Percentiles rank a stretch among this genome's conserved stretches.
These are phyloP conservation scores for Nymphaea colorata DNA, from an alignment of 164 flowering plant species.

Conservation along the genomic window DNA sequence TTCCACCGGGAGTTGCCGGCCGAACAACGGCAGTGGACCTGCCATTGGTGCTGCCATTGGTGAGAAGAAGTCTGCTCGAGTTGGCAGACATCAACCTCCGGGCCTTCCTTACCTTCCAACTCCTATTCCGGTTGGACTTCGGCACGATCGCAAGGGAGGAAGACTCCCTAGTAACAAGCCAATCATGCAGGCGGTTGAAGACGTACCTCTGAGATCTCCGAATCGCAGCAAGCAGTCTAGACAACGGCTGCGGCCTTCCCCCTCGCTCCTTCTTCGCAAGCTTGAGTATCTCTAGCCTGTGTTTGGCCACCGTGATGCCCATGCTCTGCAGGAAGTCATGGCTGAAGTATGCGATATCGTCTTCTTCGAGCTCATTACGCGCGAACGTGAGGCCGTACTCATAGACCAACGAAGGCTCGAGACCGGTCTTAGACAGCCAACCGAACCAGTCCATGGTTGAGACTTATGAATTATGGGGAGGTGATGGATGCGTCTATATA, in stretches of 20 bases:
- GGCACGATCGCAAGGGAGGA: slow-evolving; percentile 39
- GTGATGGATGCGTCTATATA: background rate
- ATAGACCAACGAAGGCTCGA: slow-evolving; percentile 43
- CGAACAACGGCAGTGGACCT: background rate
- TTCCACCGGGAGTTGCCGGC: background rate
- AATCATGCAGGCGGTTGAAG: slow-evolving; percentile 23
- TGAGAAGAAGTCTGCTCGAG: slow-evolving; percentile 43
- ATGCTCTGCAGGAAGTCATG: slow-evolving; percentile 81
- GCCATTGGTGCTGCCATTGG: slow-evolving; percentile 25
- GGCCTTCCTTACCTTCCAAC: slow-evolving; percentile 60
- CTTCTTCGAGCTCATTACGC: slow-evolving; percentile 55
- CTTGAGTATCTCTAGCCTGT: slow-evolving; percentile 77
- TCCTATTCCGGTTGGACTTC: slow-evolving; percentile 10
- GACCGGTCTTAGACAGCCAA: slow-evolving; percentile 57
- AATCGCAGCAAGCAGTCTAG: slow-evolving; percentile 36
- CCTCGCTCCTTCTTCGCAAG: slow-evolving; percentile 42
- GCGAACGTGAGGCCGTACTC: slow-evolving; percentile 54
- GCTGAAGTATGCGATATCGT: slow-evolving; percentile 55
- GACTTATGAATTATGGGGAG: background rate
- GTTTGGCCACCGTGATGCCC: slow-evolving; percentile 76
- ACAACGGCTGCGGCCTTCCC: slow-evolving; percentile 17
- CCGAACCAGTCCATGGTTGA: slow-evolving; percentile 72
- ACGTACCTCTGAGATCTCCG: slow-evolving; percentile 41
- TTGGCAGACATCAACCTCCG: slow-evolving; percentile 18
- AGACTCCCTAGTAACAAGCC: slow-evolving; percentile 31